Conservation (phyloP, 1,139 yeast genomes). For the Hyphopichia buzzinii region DNA sequence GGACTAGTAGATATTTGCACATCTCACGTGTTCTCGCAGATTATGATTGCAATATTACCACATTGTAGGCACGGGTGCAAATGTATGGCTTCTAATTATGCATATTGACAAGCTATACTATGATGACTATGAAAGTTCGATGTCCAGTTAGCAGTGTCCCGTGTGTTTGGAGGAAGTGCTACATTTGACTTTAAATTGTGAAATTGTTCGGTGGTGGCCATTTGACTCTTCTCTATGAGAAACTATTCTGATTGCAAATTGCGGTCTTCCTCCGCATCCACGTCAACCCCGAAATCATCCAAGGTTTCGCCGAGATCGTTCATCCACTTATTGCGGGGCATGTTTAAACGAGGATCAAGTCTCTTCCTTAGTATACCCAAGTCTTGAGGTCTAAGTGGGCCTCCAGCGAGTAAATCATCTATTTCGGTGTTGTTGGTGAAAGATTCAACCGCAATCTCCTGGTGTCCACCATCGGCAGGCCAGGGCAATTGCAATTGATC, state of each 20-base stretch:
- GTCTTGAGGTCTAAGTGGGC: constrained; percentile 13
- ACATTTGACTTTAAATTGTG: too few species aligned
- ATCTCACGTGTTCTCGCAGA: constrained; percentile 3
- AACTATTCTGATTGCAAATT: background rate
- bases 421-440: constrained; percentile 16
- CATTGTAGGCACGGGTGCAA: too few species aligned
- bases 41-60: background rate
- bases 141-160: too few species aligned
- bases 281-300: constrained; percentile 84
- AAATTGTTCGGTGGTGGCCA: too few species aligned
- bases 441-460: constrained; percentile 17
- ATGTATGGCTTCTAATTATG: too few species aligned
- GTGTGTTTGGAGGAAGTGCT: too few species aligned
- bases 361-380: constrained; percentile 21
- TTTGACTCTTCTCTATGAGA: too few species aligned
- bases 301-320: constrained; percentile 81
- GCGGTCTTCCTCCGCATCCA: constrained; percentile 51
- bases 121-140: too few species aligned
- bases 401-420: constrained; percentile 19
- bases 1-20: constrained; percentile 1
- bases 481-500: constrained; percentile 72
- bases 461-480: constrained; percentile 84
- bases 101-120: too few species aligned
- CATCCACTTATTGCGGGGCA: constrained; percentile 56
- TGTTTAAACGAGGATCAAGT: constrained; percentile 25